Percentiles rank a stretch among this genome's conserved stretches.
phyloP scores from a whole-genome alignment of 768 basidiomycete genomes.

The Suillus subalutaceus region DNA sequence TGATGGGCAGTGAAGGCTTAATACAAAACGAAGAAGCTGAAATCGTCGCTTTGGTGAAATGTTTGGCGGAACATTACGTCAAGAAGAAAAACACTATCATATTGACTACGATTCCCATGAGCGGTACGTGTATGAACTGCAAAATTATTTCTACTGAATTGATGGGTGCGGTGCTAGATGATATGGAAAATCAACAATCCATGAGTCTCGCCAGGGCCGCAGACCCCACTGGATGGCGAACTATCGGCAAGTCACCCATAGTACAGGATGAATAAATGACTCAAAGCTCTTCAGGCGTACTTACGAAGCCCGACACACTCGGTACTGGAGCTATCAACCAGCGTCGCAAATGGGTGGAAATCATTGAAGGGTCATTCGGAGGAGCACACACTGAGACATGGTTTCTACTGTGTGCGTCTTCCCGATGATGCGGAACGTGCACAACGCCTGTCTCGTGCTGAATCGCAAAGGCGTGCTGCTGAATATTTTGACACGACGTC shows the following conservation, averaged over 20 bases:
- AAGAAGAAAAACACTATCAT: constrained; percentile 51
- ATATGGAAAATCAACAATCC: constrained; percentile 62
- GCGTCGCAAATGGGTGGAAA: constrained; percentile 44
- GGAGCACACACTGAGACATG: constrained; percentile 39
- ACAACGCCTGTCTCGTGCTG: constrained; percentile 29
- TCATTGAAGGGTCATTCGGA: constrained; percentile 40
- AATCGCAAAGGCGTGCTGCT: constrained; percentile 31
- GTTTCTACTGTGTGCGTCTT: constrained; percentile 49
- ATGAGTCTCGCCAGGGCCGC: constrained; percentile 46
- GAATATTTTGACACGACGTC: constrained; percentile 16
- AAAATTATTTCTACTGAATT: background rate
- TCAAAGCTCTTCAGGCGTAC: constrained; percentile 41
- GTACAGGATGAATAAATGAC: background rate
- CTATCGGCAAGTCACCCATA: constrained; percentile 44
- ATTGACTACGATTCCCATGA: constrained; percentile 56
- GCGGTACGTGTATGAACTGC: constrained; percentile 36
- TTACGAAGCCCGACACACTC: constrained; percentile 59
- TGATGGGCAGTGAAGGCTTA: constrained; percentile 38
- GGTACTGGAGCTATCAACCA: constrained; percentile 37
- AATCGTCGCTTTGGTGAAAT: constrained; percentile 46
- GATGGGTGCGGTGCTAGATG: constrained; percentile 39
- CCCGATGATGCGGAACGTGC: constrained; percentile 41
- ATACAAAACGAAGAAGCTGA: constrained; percentile 52
- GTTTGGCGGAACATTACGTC: constrained; percentile 53
- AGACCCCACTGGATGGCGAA: constrained; percentile 51